These are phyloP conservation scores for Hypericum androsaemum DNA, from an alignment of 345 rosid genomes.

Conservation along the genomic window DNA sequence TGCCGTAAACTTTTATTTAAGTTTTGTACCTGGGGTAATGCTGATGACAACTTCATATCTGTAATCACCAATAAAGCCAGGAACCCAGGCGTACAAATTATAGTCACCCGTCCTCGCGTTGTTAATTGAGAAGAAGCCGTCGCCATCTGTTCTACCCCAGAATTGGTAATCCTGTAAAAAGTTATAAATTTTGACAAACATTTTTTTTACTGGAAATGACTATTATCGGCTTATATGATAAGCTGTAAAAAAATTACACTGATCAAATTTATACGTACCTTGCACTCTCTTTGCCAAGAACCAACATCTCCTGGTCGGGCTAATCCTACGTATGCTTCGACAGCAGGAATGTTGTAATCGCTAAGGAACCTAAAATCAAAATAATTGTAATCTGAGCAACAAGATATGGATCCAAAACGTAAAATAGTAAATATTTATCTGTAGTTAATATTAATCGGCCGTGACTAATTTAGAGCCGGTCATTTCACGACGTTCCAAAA, in stretches of 20 bases:
- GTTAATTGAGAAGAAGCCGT: conserved; percentile 14
- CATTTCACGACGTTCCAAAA: neutral
- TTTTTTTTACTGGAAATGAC: too few species aligned
- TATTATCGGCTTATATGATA: too few species aligned
- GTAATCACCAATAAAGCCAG: conserved; percentile 22
- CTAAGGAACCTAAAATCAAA: conserved; percentile 5
- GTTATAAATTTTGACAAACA: too few species aligned
- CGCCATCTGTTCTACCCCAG: conserved; percentile 16
- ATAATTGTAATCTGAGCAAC: too few species aligned
- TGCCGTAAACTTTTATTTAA: too few species aligned
- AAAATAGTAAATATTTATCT: too few species aligned
- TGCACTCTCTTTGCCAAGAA: conserved; percentile 25
- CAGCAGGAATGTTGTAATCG: conserved; percentile 12
- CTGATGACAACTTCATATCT: conserved; percentile 6
- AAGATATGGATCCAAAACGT: too few species aligned
- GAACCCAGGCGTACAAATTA: conserved; percentile 21
- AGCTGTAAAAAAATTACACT: too few species aligned
- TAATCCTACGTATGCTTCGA: conserved; percentile 19
- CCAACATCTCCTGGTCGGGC: conserved; percentile 24
- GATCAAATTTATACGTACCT: conserved; percentile 5
- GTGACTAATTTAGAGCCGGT: too few species aligned
- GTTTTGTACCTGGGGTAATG: conserved; percentile 9
- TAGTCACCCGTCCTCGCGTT: conserved; percentile 12
- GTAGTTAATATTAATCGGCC: too few species aligned
- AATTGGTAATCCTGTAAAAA: conserved; percentile 14